Evolutionary conservation across 495 filamentous ascomycete species (phyloP).

Genomic region (Annulohypoxylon maeteangense): DNA sequence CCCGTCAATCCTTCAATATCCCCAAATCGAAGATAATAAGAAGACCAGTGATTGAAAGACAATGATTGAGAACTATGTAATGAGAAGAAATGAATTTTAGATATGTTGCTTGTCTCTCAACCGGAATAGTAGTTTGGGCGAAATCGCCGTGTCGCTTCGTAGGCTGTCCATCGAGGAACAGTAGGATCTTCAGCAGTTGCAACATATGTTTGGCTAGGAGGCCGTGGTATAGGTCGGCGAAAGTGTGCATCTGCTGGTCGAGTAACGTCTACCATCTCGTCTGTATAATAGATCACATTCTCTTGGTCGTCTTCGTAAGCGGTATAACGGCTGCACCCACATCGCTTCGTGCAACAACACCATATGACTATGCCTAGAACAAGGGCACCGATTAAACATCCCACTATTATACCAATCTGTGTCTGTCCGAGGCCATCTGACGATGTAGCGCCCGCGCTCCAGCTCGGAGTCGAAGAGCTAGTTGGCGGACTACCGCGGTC

Average conservation of each 20-base stretch:
- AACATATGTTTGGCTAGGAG: slow-evolving; percentile 30
- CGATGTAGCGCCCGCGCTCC: slow-evolving; percentile 29
- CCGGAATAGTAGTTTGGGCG: slow-evolving; percentile 15
- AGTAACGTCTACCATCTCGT: slow-evolving; percentile 1
- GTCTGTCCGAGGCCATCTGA: slow-evolving; percentile 31
- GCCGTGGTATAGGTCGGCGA: slow-evolving; percentile 41
- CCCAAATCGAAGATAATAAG: not conserved
- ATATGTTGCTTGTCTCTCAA: not conserved
- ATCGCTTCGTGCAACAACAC: slow-evolving; percentile 37
- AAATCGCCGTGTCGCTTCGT: slow-evolving; percentile 13
- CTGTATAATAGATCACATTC: not conserved
- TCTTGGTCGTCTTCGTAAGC: slow-evolving; percentile 28
- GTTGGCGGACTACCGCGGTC: slow-evolving; percentile 37
- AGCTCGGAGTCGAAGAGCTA: slow-evolving; percentile 15
- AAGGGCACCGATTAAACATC: slow-evolving; percentile 35
- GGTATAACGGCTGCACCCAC: slow-evolving; percentile 31
- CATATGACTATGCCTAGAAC: slow-evolving; percentile 43
- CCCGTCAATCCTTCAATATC: not conserved
- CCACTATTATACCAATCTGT: slow-evolving; percentile 45
- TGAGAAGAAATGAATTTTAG: not conserved
- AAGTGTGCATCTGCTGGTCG: slow-evolving; percentile 32
- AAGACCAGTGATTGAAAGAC: not conserved
- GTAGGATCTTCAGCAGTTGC: slow-evolving; percentile 2
- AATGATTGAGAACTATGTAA: not conserved
- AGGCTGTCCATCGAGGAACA: slow-evolving; percentile 30